Percentiles rank a stretch among this genome's conserved stretches.
These are phyloP conservation scores for Stephanodiscus triporus DNA, from an alignment of 108 stramenopile genomes.

Conservation along the genomic window DNA sequence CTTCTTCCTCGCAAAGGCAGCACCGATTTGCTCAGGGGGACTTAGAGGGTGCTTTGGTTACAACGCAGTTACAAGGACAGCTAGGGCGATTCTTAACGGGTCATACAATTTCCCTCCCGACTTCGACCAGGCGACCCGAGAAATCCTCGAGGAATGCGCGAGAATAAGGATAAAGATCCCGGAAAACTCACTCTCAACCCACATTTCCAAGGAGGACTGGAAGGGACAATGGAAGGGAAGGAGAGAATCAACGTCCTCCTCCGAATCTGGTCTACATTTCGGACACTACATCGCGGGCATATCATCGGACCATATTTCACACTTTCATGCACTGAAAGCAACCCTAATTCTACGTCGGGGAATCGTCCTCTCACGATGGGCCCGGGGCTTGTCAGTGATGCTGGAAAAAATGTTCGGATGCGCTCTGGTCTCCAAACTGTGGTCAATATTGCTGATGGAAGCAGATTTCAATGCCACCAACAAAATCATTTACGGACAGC, in stretches of 20 bases:
- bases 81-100: background rate
- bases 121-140: background rate
- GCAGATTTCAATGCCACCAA: too few species aligned
- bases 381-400: too few species aligned
- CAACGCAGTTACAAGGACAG: background rate
- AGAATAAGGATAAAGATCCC: background rate
- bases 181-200: background rate
- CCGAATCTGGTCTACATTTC: constrained; percentile 3
- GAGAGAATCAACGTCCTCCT: constrained; percentile 4
- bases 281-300: background rate
- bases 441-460: too few species aligned
- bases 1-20: too few species aligned
- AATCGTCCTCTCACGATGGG: too few species aligned
- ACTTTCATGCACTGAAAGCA: too few species aligned
- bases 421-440: too few species aligned
- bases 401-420: too few species aligned
- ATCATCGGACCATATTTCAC: too few species aligned
- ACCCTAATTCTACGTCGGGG: too few species aligned
- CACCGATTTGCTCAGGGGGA: too few species aligned
- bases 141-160: background rate
- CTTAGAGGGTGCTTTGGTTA: constrained; percentile 6
- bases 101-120: background rate
- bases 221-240: background rate
- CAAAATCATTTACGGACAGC: too few species aligned
- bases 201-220: background rate